Base-by-base conservation (phyloP, 2,329 filamentous ascomycete species). In the Eutypa lata region DNA sequence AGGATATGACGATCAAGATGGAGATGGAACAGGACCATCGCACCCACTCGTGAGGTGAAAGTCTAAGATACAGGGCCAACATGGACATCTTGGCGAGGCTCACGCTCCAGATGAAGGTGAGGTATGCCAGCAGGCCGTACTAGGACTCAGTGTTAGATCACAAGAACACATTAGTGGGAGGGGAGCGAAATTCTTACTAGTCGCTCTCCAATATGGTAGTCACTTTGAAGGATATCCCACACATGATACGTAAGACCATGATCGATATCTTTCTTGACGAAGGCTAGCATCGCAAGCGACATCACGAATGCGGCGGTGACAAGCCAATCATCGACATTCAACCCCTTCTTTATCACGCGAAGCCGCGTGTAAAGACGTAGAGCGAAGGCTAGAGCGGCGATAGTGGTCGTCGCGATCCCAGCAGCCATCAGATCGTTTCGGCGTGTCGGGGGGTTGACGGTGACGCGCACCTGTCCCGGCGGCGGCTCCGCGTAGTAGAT, bases 221-320 rank as follows among this genome's bases (percentile, higher is more conserved):
- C 55, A 16, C 53, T 53, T 37, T 59, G 57, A 10, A 50, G 51
- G 18, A 59, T 59, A 40, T 59, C 57, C 57, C 57, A 59, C 38
- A 59, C 57, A 31, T 59, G 57, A 28, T 59, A 59, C 21, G 57
- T 59, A 44, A 59, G 57, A 49, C 57, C 57, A 19, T 59, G 57
- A 37, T 59, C 57, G 37, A 59, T 59, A 26, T 59, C 57, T 55
- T 59, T 59, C 52, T 59, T 49, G 18, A 59, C 57, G 49, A 59
- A 59, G 5, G 26, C 51, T 18, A 57, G 47, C 57, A 59, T 57
- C 19, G 53, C 47, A 38, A 55, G 49, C 5, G 57, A 59, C 14
- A 59, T 48, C n/a, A 53, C 38, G 47, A 57, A 57, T 6, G 57
- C 42, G 11, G 50, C 22, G 3, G 54, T 51, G 13, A 59, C 57